Evolutionary conservation across 225 moss, liverwort and hornwort genomes (phyloP).

Genomic region (Marchantia paleacea): DNA sequence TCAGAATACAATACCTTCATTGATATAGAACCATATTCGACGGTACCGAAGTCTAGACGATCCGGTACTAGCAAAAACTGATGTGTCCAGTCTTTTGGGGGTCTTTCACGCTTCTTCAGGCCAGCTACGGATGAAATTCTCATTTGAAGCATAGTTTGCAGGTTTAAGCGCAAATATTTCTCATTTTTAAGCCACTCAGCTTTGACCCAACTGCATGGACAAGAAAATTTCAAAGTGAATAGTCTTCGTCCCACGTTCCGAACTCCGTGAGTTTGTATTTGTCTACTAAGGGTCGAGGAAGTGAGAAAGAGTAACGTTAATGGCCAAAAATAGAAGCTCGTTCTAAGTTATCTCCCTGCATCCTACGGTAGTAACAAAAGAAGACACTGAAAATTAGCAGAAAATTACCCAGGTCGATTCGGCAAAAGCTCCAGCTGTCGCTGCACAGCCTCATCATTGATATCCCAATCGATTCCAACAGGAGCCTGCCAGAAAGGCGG

Average conservation of each 20-base stretch:
- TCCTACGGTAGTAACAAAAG: background rate
- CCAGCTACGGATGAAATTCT: slow-evolving; percentile 46
- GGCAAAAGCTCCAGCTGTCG: slow-evolving; percentile 33
- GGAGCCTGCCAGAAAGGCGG: slow-evolving; percentile 31
- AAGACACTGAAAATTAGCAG: background rate
- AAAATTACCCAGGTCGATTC: slow-evolving; percentile 34
- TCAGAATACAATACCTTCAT: slow-evolving; percentile 56
- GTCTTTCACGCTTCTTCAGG: slow-evolving; percentile 38
- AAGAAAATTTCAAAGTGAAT: background rate
- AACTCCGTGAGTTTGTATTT: background rate
- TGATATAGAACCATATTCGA: slow-evolving; percentile 57
- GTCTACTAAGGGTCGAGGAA: background rate
- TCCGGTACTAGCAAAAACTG: slow-evolving; percentile 68
- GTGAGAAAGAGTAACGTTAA: background rate
- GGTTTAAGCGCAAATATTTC: slow-evolving; percentile 38
- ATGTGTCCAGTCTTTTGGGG: slow-evolving; percentile 47
- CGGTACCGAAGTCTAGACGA: slow-evolving; percentile 50
- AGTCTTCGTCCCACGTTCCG: background rate
- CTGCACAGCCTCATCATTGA: slow-evolving; percentile 37
- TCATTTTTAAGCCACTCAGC: slow-evolving; percentile 58
- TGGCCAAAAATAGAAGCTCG: background rate
- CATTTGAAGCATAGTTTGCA: slow-evolving; percentile 42
- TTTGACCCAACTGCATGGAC: slow-evolving; percentile 33
- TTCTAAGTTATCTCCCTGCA: background rate
- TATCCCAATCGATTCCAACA: slow-evolving; percentile 33